phyloP scores from a whole-genome alignment of 768 basidiomycete genomes.

The Russula lepida region DNA sequence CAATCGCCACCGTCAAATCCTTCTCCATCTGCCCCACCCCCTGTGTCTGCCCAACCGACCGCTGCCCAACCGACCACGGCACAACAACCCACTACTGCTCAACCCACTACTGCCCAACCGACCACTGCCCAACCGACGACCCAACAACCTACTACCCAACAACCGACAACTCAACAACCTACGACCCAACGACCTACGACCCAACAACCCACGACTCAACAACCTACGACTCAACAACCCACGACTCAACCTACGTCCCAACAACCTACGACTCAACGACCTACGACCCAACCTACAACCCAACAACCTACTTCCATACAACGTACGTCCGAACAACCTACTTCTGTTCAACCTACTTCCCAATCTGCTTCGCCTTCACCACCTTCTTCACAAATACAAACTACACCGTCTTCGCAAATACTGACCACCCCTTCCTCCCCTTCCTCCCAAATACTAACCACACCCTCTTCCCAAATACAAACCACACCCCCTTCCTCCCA shows the following conservation, averaged over 20 bases:
- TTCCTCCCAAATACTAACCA: no score
- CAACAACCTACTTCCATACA: neutral
- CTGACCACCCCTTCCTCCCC: no score
- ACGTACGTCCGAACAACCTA: neutral
- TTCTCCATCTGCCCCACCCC: neutral
- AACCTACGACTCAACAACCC: neutral
- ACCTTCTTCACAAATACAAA: no score
- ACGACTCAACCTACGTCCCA: neutral
- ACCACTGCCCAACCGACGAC: neutral
- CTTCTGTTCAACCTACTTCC: neutral
- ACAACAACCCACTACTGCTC: neutral
- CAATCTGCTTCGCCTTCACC: neutral
- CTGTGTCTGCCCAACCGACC: neutral
- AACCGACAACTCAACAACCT: neutral
- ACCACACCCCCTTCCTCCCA: no score
- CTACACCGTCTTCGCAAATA: no score
- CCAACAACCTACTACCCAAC: neutral
- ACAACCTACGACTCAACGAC: neutral
- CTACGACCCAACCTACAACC: neutral
- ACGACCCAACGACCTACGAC: neutral
- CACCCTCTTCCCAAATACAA: no score
- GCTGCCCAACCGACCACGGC: neutral
- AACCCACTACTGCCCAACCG: neutral
- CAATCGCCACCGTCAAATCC: conserved; percentile 3
- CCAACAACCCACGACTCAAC: neutral